phyloP scores from a whole-genome alignment of 2,329 filamentous ascomycete genomes.

The Claviceps humidiphila region DNA sequence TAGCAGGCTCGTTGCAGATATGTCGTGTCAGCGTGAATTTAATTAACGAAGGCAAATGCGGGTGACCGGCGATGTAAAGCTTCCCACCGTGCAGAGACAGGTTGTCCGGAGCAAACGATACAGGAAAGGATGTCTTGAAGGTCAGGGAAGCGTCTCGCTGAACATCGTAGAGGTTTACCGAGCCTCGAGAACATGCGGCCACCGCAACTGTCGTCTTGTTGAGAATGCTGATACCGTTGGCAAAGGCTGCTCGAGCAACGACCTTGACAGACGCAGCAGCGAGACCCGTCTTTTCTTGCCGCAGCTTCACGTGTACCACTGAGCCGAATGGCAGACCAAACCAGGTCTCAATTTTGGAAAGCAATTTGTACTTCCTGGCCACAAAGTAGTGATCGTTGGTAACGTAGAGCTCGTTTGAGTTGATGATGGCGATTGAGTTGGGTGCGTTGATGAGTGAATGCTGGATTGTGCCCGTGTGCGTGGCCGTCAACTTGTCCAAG shows the following conservation, averaged over 20 bases:
- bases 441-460: slow-evolving; percentile 25
- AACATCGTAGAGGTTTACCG: slow-evolving; percentile 19
- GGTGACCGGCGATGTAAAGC: slow-evolving; percentile 28
- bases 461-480: slow-evolving; percentile 21
- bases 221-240: slow-evolving; percentile 28
- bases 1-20: slow-evolving; percentile 20
- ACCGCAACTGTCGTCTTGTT: slow-evolving; percentile 26
- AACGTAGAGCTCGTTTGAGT: slow-evolving; percentile 24
- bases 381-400: slow-evolving; percentile 28
- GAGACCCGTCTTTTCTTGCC: neutral
- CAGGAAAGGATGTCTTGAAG: slow-evolving; percentile 1
- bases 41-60: slow-evolving; percentile 19
- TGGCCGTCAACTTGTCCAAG: slow-evolving; percentile 17
- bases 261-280: slow-evolving; percentile 10
- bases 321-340: slow-evolving; percentile 18
- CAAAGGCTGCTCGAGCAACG: slow-evolving; percentile 22
- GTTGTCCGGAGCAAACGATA: slow-evolving; percentile 28
- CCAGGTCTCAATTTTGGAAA: slow-evolving; percentile 22
- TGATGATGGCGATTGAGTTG: slow-evolving; percentile 25
- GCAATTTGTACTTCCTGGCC: slow-evolving; percentile 10
- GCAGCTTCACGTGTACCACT: slow-evolving; percentile 22
- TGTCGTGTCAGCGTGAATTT: slow-evolving; percentile 20
- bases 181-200: slow-evolving; percentile 18
- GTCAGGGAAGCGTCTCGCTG: neutral
- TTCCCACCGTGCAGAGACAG: slow-evolving; percentile 17